A percentile compares a stretch with the other conserved stretches of the same genome.
Conservation (phyloP, 805 yeast species). For the Metschnikowia koreensis region DNA sequence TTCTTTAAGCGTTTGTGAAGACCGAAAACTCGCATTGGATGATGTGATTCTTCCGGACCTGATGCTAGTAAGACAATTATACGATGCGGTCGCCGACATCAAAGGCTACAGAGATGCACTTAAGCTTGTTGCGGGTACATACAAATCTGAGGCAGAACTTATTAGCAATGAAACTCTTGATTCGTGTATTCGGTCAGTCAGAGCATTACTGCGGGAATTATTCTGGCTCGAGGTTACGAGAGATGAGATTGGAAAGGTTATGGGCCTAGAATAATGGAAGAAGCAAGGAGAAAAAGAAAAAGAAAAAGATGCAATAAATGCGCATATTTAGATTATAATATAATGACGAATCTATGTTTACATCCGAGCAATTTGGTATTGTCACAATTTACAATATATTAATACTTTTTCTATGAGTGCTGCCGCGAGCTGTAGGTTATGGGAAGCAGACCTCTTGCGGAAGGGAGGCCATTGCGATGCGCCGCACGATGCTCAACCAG, state of each 20-base stretch:
- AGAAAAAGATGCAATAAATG: not conserved
- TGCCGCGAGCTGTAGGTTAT: not conserved
- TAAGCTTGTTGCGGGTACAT: constrained; percentile 54
- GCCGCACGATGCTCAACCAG: constrained; percentile 29
- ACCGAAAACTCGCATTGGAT: constrained; percentile 25
- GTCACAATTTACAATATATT: no score
- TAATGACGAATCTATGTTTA: not conserved
- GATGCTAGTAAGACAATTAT: constrained; percentile 51
- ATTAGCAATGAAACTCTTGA: constrained; percentile 35
- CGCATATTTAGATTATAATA: not conserved
- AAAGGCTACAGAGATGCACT: constrained; percentile 69
- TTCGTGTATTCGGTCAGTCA: constrained; percentile 32
- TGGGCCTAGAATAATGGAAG: constrained; percentile 20
- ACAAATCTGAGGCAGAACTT: constrained; percentile 29
- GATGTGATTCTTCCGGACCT: constrained; percentile 41
- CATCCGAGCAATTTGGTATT: not conserved
- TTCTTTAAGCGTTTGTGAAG: constrained; percentile 6
- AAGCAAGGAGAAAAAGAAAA: not conserved
- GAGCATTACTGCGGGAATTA: constrained; percentile 39
- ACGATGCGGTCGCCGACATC: constrained; percentile 62
- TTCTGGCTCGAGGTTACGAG: constrained; percentile 42
- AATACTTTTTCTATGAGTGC: not conserved
- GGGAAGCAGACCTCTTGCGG: not conserved
- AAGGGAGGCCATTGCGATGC: constrained; percentile 9
- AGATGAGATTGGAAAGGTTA: constrained; percentile 27